Conservation (phyloP, 306 rosid genomes). For the Quillaja saponaria region DNA sequence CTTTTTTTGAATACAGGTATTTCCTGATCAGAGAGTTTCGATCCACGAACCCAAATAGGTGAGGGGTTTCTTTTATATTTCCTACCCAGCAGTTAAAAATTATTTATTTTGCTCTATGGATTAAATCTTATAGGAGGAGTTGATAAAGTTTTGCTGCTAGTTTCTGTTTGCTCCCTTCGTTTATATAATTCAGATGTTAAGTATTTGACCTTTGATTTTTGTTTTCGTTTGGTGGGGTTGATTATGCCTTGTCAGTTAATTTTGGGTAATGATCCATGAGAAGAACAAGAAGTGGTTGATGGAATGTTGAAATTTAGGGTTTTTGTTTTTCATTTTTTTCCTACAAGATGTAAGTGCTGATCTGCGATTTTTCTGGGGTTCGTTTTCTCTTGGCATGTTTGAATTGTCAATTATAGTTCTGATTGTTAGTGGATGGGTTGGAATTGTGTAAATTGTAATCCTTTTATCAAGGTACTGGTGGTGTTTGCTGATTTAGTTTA, state of each 20-base stretch:
- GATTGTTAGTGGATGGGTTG: slow-evolving; percentile 23
- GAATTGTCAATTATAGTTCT: background rate
- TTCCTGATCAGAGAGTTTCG: background rate
- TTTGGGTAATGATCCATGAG: slow-evolving; percentile 10
- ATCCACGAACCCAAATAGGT: slow-evolving; percentile 27
- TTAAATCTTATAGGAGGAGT: too few relatives aligned
- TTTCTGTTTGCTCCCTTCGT: too few relatives aligned
- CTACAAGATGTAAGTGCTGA: slow-evolving; percentile 4
- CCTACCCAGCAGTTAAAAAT: background rate
- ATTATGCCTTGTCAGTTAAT: too few relatives aligned
- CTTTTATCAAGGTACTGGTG: too few relatives aligned
- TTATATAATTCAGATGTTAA: too few relatives aligned
- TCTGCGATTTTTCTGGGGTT: background rate
- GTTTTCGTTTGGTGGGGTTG: too few relatives aligned
- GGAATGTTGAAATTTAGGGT: slow-evolving; percentile 17
- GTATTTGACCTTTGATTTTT: too few relatives aligned
- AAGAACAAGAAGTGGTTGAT: slow-evolving; percentile 4
- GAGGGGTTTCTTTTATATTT: slow-evolving; percentile 9
- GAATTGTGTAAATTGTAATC: too few relatives aligned
- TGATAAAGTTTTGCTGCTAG: too few relatives aligned
- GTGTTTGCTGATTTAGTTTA: too few relatives aligned
- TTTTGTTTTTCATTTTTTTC: slow-evolving; percentile 9
- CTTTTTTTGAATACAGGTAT: background rate
- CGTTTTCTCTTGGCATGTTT: slow-evolving; percentile 23
- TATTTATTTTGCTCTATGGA: background rate